These are phyloP conservation scores for Hypoxylon cercidicola DNA, from an alignment of 495 filamentous ascomycete genomes.

Conservation along the genomic window DNA sequence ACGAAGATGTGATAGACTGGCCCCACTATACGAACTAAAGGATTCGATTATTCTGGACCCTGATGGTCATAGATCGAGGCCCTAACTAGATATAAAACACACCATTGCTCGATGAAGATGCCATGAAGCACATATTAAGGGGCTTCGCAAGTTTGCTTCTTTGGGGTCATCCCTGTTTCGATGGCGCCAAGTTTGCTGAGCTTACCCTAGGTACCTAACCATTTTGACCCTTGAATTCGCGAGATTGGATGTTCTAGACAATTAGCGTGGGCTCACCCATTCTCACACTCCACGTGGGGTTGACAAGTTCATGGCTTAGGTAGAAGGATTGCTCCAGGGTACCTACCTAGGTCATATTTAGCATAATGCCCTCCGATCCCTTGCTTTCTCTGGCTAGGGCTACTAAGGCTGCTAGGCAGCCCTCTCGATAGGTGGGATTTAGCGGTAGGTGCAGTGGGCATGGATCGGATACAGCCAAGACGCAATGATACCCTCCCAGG, in stretches of 20 bases:
- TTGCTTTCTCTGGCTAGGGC: background rate
- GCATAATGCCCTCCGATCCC: background rate
- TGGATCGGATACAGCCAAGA: background rate
- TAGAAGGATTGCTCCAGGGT: conserved; percentile 1
- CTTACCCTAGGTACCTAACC: too few relatives aligned
- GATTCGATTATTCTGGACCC: too few relatives aligned
- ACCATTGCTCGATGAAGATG: too few relatives aligned
- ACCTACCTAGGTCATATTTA: background rate
- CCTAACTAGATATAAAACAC: too few relatives aligned
- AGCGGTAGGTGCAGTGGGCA: too few relatives aligned
- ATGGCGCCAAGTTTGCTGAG: background rate
- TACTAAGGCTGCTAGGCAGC: background rate
- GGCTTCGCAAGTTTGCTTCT: background rate
- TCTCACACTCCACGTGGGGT: background rate
- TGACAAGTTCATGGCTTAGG: background rate
- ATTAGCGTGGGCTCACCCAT: background rate
- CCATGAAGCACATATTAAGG: background rate
- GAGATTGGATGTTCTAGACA: background rate
- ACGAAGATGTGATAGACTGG: too few relatives aligned
- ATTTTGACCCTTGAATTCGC: background rate
- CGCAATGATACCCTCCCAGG: conserved; percentile 18
- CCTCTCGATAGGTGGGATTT: conserved; percentile 11
- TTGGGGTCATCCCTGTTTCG: background rate
- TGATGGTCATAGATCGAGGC: too few relatives aligned
- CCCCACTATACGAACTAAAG: too few relatives aligned